Percentiles rank a stretch among this genome's conserved stretches.
Evolutionary conservation across 257 asterid genomes (phyloP).

Genomic region (Ilex aquifolium): DNA sequence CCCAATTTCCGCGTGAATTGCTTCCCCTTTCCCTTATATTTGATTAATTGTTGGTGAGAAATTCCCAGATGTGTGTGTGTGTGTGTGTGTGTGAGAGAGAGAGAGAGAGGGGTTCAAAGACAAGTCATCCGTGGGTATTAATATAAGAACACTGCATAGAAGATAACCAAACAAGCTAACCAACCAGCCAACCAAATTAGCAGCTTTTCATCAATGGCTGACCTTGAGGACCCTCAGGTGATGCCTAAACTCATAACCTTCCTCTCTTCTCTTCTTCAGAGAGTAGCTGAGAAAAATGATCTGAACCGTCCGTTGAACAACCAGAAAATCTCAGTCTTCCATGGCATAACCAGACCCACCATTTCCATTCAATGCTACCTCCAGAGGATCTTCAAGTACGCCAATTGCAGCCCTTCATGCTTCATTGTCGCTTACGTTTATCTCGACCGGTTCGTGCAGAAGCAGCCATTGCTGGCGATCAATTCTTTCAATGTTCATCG

Average conservation of each 20-base stretch:
- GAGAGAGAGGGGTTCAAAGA: too few relatives aligned
- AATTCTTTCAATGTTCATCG: constrained; percentile 69
- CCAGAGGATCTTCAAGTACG: constrained; percentile 68
- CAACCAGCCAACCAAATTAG: constrained; percentile 4
- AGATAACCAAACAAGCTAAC: too few relatives aligned
- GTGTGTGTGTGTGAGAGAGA: too few relatives aligned
- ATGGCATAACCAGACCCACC: constrained; percentile 45
- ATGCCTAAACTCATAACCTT: constrained; percentile 35
- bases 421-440: constrained; percentile 61
- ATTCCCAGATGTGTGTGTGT: too few relatives aligned
- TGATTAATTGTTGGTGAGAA: too few relatives aligned
- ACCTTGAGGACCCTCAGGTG: constrained; percentile 24
- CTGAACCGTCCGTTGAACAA: background rate
- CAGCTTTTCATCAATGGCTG: constrained; percentile 32
- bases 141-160: too few relatives aligned
- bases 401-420: constrained; percentile 68
- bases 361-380: constrained; percentile 47
- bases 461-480: constrained; percentile 50
- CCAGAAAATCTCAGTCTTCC: constrained; percentile 41
- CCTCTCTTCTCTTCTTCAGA: constrained; percentile 34
- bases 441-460: constrained; percentile 54
- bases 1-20: too few relatives aligned
- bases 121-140: too few relatives aligned
- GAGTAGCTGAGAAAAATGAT: constrained; percentile 47
- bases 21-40: too few relatives aligned